Base-by-base conservation (phyloP, 805 yeast species). In the Kockiozyma suomiensis region DNA sequence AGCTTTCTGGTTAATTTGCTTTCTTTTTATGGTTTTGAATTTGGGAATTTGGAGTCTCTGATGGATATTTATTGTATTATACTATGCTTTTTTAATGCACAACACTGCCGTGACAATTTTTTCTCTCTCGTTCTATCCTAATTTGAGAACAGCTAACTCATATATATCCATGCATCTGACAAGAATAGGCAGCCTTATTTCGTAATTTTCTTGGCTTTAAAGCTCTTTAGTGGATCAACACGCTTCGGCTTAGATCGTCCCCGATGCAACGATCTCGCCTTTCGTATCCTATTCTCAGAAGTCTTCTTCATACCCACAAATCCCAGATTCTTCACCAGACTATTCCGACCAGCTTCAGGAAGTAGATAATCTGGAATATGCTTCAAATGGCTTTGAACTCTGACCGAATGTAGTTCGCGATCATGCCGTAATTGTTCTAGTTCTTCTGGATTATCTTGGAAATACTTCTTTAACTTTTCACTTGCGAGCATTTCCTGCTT, bases 361-460 rank as follows among this genome's bases (percentile, higher is more conserved):
- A 94, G 77, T 67, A 94, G 78, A 70, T 94, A 94, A 47, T 89
- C 91, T 0, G 99, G 99, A 32, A 94, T 93, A 73, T 96, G 83
- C 73, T 90, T 92, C 76, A 94, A 79, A 70, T 94, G 97, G 33
- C 83, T 77, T 73, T 92, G 97, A 4, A 85, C 82, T 73, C 96
- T 83, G 0, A 92, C 79, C 8, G 93, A 85, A 70, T 92, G 96
- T 59, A 90, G 73, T 66, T 88, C 96, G 69, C 86, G 88, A 72
- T 94, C 99, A 71, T 94, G 99, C 72, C 97, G 87, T 72, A 94
- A 82, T 54, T 88, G 84, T 21, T 85, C 84, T 69, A 94, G 81
- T 75, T 94, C 99, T 71, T 90, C 96, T 6, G 99, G 99, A 72
- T 94, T 94, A 71, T 94, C 98, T 74, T 93, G 97, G 72, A 94